phyloP scores from a whole-genome alignment of 306 rosid genomes.

The Abrus pulchellus region DNA sequence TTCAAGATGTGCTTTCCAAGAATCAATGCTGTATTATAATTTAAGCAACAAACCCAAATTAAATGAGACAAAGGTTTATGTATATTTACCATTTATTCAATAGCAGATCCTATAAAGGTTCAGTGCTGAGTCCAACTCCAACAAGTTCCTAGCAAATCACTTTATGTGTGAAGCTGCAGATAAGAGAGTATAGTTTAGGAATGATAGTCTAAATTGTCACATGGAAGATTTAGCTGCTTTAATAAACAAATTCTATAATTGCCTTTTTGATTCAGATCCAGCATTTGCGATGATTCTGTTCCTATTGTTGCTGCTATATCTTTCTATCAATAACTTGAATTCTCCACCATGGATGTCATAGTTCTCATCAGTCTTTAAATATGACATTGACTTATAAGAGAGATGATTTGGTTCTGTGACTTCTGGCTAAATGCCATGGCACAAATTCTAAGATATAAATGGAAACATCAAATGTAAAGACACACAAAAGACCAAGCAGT shows the following conservation, averaged over 20 bases:
- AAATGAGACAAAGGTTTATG: conserved; percentile 14
- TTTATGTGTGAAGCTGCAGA: conserved; percentile 40
- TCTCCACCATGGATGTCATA: conserved; percentile 32
- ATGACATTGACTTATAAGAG: conserved; percentile 16
- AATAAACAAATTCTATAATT: not conserved
- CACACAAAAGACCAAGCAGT: conserved; percentile 6
- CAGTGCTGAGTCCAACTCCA: conserved; percentile 11
- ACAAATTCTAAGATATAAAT: conserved; percentile 23
- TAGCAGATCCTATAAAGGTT: conserved; percentile 18
- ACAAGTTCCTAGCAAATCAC: conserved; percentile 6
- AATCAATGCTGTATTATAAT: conserved; percentile 18
- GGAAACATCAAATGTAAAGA: conserved; percentile 26
- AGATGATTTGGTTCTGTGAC: conserved; percentile 14
- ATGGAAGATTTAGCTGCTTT: conserved; percentile 1
- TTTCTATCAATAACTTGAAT: conserved; percentile 29
- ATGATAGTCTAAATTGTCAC: not conserved
- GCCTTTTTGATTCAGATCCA: conserved; percentile 13
- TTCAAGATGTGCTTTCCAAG: conserved; percentile 29
- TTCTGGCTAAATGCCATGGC: not conserved
- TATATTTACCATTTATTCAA: conserved; percentile 35
- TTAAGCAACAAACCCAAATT: conserved; percentile 19
- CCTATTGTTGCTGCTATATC: conserved; percentile 14
- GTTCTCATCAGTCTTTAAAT: conserved; percentile 22
- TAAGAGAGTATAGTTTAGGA: conserved; percentile 11
- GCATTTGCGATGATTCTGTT: conserved; percentile 28